Evolutionary conservation across 306 rosid genomes (phyloP).

Genomic region (Fragaria nilgerrensis): DNA sequence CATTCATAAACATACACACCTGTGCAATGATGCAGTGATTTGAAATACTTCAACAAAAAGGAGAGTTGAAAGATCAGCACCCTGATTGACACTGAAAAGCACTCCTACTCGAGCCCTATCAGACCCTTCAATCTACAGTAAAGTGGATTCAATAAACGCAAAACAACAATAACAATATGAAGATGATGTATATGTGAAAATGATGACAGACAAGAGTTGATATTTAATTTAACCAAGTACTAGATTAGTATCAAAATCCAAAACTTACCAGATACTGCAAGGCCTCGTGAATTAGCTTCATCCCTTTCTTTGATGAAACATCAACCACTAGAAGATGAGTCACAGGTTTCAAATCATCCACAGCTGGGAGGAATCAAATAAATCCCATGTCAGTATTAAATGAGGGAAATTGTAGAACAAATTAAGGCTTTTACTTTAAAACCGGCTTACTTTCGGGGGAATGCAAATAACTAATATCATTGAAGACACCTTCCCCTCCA

Average conservation of each 20-base stretch:
- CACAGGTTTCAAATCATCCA: slow-evolving; percentile 86
- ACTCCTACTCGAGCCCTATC: slow-evolving; percentile 73
- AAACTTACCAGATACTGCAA: slow-evolving; percentile 70
- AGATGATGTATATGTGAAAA: slow-evolving; percentile 15
- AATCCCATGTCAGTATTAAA: slow-evolving; percentile 27
- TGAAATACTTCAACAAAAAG: slow-evolving; percentile 68
- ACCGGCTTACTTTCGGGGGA: slow-evolving; percentile 78
- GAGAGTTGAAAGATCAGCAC: slow-evolving; percentile 50
- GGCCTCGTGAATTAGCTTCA: slow-evolving; percentile 75
- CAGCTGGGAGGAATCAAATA: slow-evolving; percentile 44
- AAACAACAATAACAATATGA: slow-evolving; percentile 11
- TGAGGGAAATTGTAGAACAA: slow-evolving; percentile 15
- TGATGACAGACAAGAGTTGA: slow-evolving; percentile 17
- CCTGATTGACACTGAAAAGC: slow-evolving; percentile 56
- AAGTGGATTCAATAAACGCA: not conserved
- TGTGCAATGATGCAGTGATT: slow-evolving; percentile 62
- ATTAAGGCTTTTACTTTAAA: slow-evolving; percentile 24
- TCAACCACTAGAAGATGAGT: slow-evolving; percentile 88
- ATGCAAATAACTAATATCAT: slow-evolving; percentile 64
- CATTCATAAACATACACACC: slow-evolving; percentile 48
- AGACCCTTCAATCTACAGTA: slow-evolving; percentile 68
- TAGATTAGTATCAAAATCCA: slow-evolving; percentile 20
- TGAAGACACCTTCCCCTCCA: slow-evolving; percentile 59
- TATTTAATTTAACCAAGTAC: slow-evolving; percentile 14
- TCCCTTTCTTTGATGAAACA: slow-evolving; percentile 63